Percentiles rank a stretch among this genome's conserved stretches.
phyloP scores from a whole-genome alignment of 1,284 basidiomycete genomes.

The Tilletia setariae region DNA sequence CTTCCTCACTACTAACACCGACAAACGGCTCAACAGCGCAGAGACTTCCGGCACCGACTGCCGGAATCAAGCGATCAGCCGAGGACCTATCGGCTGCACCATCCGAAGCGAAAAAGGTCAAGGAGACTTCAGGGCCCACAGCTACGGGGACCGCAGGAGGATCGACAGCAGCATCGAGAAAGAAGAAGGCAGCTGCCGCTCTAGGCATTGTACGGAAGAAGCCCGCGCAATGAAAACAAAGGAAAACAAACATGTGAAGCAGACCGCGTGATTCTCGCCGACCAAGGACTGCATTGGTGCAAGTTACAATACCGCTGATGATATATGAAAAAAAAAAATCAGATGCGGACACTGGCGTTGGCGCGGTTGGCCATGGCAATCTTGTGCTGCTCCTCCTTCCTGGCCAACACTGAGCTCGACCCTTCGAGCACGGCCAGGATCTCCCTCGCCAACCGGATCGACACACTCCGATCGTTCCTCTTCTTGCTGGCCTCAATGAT shows the following conservation, averaged over 20 bases:
- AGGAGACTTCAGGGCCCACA: neutral
- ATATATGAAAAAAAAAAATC: too few species aligned
- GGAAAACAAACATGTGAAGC: neutral
- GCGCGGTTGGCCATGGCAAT: conserved; percentile 74
- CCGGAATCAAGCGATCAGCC: neutral
- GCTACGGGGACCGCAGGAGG: neutral
- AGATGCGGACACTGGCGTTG: conserved; percentile 49
- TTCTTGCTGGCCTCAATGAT: conserved; percentile 57
- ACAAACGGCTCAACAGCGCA: neutral
- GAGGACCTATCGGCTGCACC: neutral
- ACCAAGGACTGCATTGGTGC: too few species aligned
- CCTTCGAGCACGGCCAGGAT: conserved; percentile 55
- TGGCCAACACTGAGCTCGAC: conserved; percentile 50
- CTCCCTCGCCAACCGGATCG: conserved; percentile 54
- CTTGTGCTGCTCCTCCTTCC: conserved; percentile 62
- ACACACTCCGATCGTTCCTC: conserved; percentile 51
- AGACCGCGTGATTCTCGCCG: too few species aligned
- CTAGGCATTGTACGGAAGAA: conserved; percentile 34
- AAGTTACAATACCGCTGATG: too few species aligned
- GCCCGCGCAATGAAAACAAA: conserved; percentile 13
- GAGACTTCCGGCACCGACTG: neutral
- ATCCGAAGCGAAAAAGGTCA: neutral
- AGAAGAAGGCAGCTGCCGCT: conserved; percentile 22
- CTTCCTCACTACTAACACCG: neutral
- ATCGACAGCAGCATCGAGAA: conserved; percentile 21